phyloP scores from a whole-genome alignment of 2,329 filamentous ascomycete genomes.

The Microcyclospora tardicrescens region DNA sequence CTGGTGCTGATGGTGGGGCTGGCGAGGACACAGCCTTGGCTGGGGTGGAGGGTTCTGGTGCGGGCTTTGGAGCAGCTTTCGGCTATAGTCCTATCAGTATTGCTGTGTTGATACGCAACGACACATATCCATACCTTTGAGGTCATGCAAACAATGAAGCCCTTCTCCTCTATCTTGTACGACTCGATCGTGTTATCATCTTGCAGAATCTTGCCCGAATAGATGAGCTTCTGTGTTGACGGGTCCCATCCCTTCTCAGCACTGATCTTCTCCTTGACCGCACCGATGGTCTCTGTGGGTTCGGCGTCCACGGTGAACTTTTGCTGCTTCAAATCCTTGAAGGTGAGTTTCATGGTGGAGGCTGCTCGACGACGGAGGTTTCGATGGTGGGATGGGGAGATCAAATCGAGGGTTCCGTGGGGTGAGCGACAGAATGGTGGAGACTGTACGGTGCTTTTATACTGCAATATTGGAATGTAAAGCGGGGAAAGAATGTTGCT shows the following conservation, averaged over 20 bases:
- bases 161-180: constrained; percentile 99
- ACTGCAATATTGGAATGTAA: too few species aligned
- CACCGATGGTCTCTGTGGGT: constrained; percentile 75
- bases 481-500: too few species aligned
- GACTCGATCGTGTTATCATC: constrained; percentile 94
- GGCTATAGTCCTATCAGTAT: constrained; percentile 38
- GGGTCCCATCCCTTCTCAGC: constrained; percentile 90
- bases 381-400: not conserved
- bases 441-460: not conserved
- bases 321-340: constrained; percentile 93
- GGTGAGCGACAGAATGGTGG: constrained; percentile 2
- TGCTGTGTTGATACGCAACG: not conserved
- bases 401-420: too few species aligned
- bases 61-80: constrained; percentile 45
- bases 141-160: constrained; percentile 97
- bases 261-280: constrained; percentile 85
- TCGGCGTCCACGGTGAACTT: constrained; percentile 96
- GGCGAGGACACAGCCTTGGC: constrained; percentile 26
- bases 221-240: constrained; percentile 88
- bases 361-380: not conserved
- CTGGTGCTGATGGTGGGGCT: constrained; percentile 23
- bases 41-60: constrained; percentile 44
- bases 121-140: constrained; percentile 57
- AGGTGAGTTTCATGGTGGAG: constrained; percentile 52
- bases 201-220: constrained; percentile 96